These are phyloP conservation scores for Barnettozyma populi DNA, from an alignment of 805 yeast genomes.

Conservation along the genomic window DNA sequence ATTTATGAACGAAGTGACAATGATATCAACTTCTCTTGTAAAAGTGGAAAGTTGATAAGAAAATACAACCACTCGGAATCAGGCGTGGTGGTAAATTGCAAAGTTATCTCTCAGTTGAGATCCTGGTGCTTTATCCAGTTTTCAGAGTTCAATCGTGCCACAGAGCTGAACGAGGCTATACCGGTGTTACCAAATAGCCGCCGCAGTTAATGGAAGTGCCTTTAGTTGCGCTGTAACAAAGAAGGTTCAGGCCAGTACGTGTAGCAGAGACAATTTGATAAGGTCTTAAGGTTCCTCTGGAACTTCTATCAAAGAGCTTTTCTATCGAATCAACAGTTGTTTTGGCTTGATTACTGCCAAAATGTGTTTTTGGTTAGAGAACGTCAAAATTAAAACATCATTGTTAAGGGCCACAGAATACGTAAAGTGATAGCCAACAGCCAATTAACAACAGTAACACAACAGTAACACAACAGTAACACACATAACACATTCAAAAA, in stretches of 20 bases:
- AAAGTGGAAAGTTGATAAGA: neutral
- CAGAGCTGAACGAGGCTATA: neutral
- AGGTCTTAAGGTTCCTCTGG: neutral
- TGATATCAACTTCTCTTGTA: neutral
- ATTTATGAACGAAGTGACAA: conserved; percentile 9
- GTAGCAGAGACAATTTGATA: neutral
- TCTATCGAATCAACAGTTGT: neutral
- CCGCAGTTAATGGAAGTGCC: neutral
- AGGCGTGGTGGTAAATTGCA: neutral
- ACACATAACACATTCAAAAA: too few species aligned
- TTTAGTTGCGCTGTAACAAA: neutral
- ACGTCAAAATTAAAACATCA: neutral
- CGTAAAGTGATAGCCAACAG: neutral
- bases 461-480: too few species aligned
- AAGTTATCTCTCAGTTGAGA: neutral
- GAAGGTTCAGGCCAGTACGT: neutral
- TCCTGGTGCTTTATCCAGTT: neutral
- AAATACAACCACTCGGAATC: neutral
- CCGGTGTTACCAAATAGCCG: neutral
- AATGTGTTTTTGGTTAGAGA: too few species aligned
- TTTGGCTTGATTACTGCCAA: neutral
- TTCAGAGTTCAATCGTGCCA: neutral
- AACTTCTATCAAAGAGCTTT: neutral
- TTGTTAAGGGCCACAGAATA: conserved; percentile 1
- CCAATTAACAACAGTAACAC: too few species aligned